Conservation (phyloP, 805 yeast species). For the Saccharomycopsis sp. region DNA sequence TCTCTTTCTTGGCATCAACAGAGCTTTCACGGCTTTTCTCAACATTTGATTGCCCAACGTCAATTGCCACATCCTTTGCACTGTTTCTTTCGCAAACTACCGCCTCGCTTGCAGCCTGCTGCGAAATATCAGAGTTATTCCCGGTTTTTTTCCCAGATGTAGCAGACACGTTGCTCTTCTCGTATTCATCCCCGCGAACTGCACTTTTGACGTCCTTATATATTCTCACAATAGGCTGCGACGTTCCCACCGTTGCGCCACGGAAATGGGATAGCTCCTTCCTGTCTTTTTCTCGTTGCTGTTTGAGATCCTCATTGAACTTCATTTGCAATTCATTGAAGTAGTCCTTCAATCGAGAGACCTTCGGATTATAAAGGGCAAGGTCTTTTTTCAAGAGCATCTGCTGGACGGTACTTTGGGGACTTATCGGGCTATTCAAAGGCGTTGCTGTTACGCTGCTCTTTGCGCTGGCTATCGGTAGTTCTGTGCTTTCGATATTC, state of each 20-base stretch:
- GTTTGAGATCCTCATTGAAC: constrained; percentile 76
- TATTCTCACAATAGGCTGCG: constrained; percentile 86
- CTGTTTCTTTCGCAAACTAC: too few species aligned
- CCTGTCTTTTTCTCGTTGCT: constrained; percentile 77
- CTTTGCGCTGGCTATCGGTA: neutral
- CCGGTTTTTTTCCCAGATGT: neutral
- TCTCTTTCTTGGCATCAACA: constrained; percentile 2
- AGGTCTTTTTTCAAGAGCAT: neutral
- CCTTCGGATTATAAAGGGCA: constrained; percentile 29
- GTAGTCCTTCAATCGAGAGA: constrained; percentile 57
- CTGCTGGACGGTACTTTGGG: neutral
- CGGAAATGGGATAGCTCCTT: constrained; percentile 52
- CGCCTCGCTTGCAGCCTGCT: too few species aligned
- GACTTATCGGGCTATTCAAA: neutral
- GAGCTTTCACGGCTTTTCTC: too few species aligned
- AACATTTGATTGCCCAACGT: too few species aligned
- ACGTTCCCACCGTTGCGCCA: constrained; percentile 63
- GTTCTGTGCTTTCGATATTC: neutral
- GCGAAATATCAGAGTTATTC: too few species aligned
- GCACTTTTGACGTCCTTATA: constrained; percentile 86
- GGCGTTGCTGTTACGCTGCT: neutral
- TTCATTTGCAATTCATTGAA: constrained; percentile 72
- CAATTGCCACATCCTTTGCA: too few species aligned
- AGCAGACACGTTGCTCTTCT: neutral
- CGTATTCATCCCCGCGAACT: constrained; percentile 41